phyloP scores from a whole-genome alignment of 2,329 filamentous ascomycete species.

The Penicillium brevicompactum region DNA sequence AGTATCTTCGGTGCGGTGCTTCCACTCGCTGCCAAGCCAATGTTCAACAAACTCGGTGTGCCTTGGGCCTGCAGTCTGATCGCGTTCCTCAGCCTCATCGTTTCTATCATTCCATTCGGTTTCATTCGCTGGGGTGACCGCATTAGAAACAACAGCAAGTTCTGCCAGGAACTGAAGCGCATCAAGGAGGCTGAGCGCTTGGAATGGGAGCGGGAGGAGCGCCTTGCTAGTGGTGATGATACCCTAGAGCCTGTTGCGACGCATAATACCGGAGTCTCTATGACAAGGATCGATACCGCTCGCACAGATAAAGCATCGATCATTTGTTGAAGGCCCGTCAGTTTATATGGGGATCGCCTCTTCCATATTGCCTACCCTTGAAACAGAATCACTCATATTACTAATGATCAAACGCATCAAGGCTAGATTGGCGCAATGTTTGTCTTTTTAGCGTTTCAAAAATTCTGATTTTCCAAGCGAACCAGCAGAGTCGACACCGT shows the following conservation, averaged over 20 bases:
- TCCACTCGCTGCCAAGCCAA: constrained; percentile 53
- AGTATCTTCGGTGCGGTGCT: constrained; percentile 59
- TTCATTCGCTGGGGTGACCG: constrained; percentile 45
- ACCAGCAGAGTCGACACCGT: constrained; percentile 1
- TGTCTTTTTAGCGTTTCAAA: constrained; percentile 4
- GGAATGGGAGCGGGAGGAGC: constrained; percentile 23
- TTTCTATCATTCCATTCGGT: constrained; percentile 45
- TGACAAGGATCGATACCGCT: constrained; percentile 22
- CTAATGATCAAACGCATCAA: neutral
- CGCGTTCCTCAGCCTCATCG: constrained; percentile 41
- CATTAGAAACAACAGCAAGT: constrained; percentile 45
- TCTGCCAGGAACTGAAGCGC: constrained; percentile 43
- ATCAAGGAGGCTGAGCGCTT: constrained; percentile 36
- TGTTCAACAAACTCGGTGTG: constrained; percentile 47
- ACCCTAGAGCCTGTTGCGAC: constrained; percentile 15
- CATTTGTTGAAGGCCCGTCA: constrained; percentile 12
- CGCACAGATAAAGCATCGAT: constrained; percentile 25
- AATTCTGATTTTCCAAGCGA: constrained; percentile 2
- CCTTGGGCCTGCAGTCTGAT: constrained; percentile 47
- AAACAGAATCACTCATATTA: neutral
- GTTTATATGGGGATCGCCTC: neutral
- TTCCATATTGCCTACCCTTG: neutral
- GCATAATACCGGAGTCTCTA: constrained; percentile 10
- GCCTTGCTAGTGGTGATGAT: constrained; percentile 2
- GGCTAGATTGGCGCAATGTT: neutral